Evolutionary conservation across 257 asterid species (phyloP).

Genomic region (Thymus quinquecostatus): DNA sequence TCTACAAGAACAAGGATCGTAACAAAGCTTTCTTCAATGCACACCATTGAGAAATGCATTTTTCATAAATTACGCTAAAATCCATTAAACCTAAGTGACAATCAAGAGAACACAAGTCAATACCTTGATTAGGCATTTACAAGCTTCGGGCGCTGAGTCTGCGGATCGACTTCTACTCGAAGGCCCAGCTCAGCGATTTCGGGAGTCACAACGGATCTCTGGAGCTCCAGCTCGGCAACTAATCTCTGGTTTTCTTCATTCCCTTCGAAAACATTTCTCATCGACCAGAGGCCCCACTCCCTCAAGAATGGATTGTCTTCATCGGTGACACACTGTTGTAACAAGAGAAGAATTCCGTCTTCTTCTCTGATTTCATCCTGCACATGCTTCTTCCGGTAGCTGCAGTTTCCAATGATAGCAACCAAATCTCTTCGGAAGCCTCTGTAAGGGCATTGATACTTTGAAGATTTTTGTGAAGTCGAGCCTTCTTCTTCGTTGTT

Average conservation of each 20-base stretch:
- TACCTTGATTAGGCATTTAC: constrained; percentile 50
- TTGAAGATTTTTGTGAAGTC: constrained; percentile 28
- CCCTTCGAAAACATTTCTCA: constrained; percentile 74
- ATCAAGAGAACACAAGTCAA: neutral
- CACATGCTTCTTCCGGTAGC: constrained; percentile 55
- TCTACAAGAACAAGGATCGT: neutral
- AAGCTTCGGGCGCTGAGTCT: constrained; percentile 74
- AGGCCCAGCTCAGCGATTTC: constrained; percentile 69
- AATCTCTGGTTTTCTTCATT: constrained; percentile 64
- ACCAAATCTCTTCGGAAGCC: constrained; percentile 85
- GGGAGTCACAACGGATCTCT: constrained; percentile 68
- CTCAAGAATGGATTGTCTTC: constrained; percentile 90
- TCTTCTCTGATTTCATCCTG: constrained; percentile 74
- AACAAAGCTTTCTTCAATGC: neutral
- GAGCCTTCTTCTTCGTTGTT: constrained; percentile 33
- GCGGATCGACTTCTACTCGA: constrained; percentile 75
- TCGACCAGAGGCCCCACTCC: constrained; percentile 91
- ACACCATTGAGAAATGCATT: neutral
- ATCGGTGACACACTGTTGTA: constrained; percentile 78
- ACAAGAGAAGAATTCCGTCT: constrained; percentile 62
- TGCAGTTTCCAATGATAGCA: constrained; percentile 73
- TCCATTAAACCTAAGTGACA: neutral
- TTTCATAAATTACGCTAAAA: too few species aligned
- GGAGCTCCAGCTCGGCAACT: constrained; percentile 67
- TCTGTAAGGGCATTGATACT: constrained; percentile 65